These are phyloP conservation scores for Fusarium solani-melongenae DNA, from an alignment of 2,329 filamentous ascomycete species.

Conservation along the genomic window DNA sequence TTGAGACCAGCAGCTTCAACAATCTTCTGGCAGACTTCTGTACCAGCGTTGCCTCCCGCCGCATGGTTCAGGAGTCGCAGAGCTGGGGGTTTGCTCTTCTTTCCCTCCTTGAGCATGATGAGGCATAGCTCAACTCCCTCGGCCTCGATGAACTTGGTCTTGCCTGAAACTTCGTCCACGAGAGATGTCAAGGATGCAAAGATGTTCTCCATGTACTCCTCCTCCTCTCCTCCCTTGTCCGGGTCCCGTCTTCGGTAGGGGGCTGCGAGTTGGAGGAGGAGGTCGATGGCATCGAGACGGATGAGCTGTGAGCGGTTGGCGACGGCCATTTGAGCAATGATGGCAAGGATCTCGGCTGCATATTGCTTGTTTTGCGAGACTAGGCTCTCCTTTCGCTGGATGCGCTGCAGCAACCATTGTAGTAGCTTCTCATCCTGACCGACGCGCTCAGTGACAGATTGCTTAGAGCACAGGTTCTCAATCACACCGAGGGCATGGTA, in stretches of 20 bases:
- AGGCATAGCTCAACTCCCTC: constrained; percentile 92
- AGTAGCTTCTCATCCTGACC: constrained; percentile 76
- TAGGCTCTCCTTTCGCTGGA: constrained; percentile 73
- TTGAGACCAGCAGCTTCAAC: constrained; percentile 89
- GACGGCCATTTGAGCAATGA: constrained; percentile 81
- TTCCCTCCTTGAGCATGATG: constrained; percentile 91
- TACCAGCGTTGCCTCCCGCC: constrained; percentile 60
- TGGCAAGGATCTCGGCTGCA: constrained; percentile 89
- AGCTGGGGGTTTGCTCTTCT: constrained; percentile 81
- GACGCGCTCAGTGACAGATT: constrained; percentile 75
- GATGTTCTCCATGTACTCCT: constrained; percentile 94
- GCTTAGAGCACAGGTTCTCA: constrained; percentile 84
- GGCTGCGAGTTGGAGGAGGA: constrained; percentile 83
- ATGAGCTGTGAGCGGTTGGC: constrained; percentile 73
- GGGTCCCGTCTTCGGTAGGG: constrained; percentile 89
- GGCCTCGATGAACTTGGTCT: constrained; percentile 84
- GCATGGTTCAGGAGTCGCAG: constrained; percentile 89
- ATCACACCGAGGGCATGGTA: constrained; percentile 87
- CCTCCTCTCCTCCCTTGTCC: constrained; percentile 85
- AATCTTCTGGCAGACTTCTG: constrained; percentile 76
- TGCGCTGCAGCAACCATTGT: constrained; percentile 81
- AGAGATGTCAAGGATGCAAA: constrained; percentile 89
- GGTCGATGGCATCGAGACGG: constrained; percentile 77
- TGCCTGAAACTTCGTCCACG: constrained; percentile 79
- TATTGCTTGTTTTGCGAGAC: constrained; percentile 96